Base-by-base conservation (phyloP, 352 stramenopile species). In the Pythium monospermum region DNA sequence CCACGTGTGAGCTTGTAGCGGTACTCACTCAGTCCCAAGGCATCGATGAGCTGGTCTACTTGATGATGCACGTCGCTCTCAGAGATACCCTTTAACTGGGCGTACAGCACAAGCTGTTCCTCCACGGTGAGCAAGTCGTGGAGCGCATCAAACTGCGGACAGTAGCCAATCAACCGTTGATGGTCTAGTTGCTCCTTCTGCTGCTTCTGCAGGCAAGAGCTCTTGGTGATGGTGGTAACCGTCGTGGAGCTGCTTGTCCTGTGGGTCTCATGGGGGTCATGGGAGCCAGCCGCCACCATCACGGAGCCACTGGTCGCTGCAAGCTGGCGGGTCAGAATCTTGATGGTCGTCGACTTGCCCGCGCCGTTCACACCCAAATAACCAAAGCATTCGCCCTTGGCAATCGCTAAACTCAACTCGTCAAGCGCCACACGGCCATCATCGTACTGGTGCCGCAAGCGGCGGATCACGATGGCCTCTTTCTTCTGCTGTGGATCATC, bases 131-230 rank as follows among this genome's bases (percentile, higher is more conserved):
- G 67, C 27, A 96, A 58, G 28, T 96, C 86, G 53, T 98, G 91
- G 11, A 99, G 66, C 10, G 90, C 80, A 59, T 98, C 94, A 43
- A 97, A 96, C 62, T 98, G 94, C 21, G 89, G 91, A 42, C 89
- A 97, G 53, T 97, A 97, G 6, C 87, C 85, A 21, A 98, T 74
- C 11, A 76, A 12, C n/a, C 64, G 71, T 44, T 70, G 57, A 33
- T 64, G 57, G 11, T 37, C 11, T 37, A 16, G 32, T 37, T 37
- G 38, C 12, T 44, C 11, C 38, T 44, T 10, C 38, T 44, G 38
- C 12, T 21, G 12, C 15, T 10, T 61, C n/a, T n/a, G n/a, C n/a
- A n/a, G n/a, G n/a, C n/a, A n/a, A n/a, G n/a, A n/a, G n/a, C n/a
- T n/a, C n/a, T n/a, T n/a, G n/a, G n/a, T n/a, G n/a, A n/a, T n/a